phyloP scores from a whole-genome alignment of 2,329 filamentous ascomycete genomes.

The Aspergillus sojae region DNA sequence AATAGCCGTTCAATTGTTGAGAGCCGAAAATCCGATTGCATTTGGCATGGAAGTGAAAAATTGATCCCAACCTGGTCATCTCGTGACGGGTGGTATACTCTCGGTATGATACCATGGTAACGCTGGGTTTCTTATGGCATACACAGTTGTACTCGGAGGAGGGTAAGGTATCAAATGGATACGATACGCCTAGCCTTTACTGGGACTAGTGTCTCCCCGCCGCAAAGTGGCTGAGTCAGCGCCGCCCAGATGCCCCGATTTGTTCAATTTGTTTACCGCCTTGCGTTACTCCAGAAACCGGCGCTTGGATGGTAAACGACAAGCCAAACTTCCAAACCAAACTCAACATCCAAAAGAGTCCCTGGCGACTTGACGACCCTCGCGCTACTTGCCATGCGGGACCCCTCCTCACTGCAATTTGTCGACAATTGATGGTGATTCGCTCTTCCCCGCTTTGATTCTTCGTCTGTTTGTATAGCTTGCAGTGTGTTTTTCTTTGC shows the following conservation, averaged over 20 bases:
- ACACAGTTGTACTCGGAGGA: not conserved
- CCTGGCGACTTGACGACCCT: not conserved
- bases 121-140: not conserved
- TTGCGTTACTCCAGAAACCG: conserved; percentile 36
- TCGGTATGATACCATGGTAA: not conserved
- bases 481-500: not conserved
- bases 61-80: not conserved
- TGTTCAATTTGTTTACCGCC: conserved; percentile 35
- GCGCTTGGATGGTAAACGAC: conserved; percentile 10
- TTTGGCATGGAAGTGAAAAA: not conserved
- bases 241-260: no score
- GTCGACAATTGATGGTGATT: conserved; percentile 13
- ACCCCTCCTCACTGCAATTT: conserved; percentile 20
- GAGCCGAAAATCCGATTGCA: not conserved
- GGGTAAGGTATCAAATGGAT: not conserved
- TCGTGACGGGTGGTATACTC: not conserved
- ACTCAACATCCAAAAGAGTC: not conserved
- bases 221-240: conserved; percentile 31
- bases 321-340: not conserved
- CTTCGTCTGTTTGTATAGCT: conserved; percentile 9
- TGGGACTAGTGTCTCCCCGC: conserved; percentile 17
- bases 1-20: not conserved
- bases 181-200: conserved; percentile 18
- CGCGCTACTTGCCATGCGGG: conserved; percentile 15
- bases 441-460: not conserved